Conservation (phyloP, 768 basidiomycete species). For the Pleurotus sapidus region DNA sequence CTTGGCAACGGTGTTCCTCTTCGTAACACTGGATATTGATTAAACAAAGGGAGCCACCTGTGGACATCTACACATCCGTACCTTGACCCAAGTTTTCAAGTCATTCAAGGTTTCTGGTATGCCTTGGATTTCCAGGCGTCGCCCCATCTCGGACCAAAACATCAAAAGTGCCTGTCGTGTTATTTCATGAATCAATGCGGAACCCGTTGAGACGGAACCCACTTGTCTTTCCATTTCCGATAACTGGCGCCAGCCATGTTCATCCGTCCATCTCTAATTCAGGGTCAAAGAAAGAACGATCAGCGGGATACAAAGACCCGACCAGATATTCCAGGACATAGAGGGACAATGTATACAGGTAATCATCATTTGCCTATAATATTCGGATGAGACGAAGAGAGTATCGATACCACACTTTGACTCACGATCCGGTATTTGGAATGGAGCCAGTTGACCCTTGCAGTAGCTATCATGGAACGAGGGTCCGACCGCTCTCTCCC, state of each 20-base stretch:
- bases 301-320: constrained; percentile 5
- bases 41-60: background rate
- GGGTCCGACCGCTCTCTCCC: constrained; percentile 20
- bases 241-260: constrained; percentile 42
- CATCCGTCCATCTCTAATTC: constrained; percentile 33
- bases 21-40: constrained; percentile 36
- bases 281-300: background rate
- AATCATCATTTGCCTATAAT: constrained; percentile 26
- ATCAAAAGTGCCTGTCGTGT: constrained; percentile 28
- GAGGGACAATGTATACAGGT: constrained; percentile 27
- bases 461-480: constrained; percentile 31
- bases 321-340: constrained; percentile 33
- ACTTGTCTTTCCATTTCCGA: constrained; percentile 42
- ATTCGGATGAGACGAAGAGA: background rate
- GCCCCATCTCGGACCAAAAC: constrained; percentile 41
- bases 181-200: background rate
- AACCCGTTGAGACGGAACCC: constrained; percentile 1
- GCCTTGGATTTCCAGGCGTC: constrained; percentile 42
- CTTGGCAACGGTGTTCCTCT: constrained; percentile 34
- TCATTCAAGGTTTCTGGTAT: constrained; percentile 39
- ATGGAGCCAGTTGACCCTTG: constrained; percentile 37
- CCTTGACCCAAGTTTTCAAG: constrained; percentile 35
- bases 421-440: constrained; percentile 33
- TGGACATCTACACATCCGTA: constrained; percentile 12
- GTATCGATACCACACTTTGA: background rate